These are phyloP conservation scores for Aspergillus japonicus DNA, from an alignment of 2,329 filamentous ascomycete species.

Conservation along the genomic window DNA sequence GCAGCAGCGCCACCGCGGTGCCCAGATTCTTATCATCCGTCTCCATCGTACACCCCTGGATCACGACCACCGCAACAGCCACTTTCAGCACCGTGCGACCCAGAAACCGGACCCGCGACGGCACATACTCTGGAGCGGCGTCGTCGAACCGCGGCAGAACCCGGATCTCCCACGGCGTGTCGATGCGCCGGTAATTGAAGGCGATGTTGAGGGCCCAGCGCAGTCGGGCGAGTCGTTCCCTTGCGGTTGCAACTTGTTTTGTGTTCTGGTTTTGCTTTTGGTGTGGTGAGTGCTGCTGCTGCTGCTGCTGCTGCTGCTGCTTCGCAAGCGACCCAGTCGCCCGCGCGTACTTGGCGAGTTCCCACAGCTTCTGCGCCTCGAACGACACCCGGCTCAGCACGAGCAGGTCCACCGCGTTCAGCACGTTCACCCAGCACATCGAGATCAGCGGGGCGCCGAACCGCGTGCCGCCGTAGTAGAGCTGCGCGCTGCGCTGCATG, in stretches of 20 bases:
- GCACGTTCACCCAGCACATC: slow-evolving; percentile 24
- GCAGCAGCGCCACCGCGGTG: neutral
- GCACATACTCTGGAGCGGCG: neutral
- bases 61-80: neutral
- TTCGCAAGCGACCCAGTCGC: neutral
- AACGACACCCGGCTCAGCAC: slow-evolving; percentile 19
- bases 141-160: slow-evolving; percentile 10
- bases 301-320: neutral
- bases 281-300: neutral
- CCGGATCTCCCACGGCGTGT: slow-evolving; percentile 24
- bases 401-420: slow-evolving; percentile 22
- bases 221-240: neutral
- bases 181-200: slow-evolving; percentile 24
- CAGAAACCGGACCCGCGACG: slow-evolving; percentile 11
- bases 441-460: slow-evolving; percentile 17
- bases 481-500: slow-evolving; percentile 8
- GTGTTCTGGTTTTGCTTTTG: neutral
- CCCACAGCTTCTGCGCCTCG: slow-evolving; percentile 15
- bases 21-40: slow-evolving; percentile 3
- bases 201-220: slow-evolving; percentile 15
- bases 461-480: slow-evolving; percentile 6
- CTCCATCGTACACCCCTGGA: slow-evolving; percentile 18
- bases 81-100: slow-evolving; percentile 4
- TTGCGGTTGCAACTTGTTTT: neutral
- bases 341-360: neutral